Percentiles rank a stretch among this genome's conserved stretches.
Evolutionary conservation across 371 early-diverging fungal genomes (phyloP).

Genomic region (Umbelopsis sp.): DNA sequence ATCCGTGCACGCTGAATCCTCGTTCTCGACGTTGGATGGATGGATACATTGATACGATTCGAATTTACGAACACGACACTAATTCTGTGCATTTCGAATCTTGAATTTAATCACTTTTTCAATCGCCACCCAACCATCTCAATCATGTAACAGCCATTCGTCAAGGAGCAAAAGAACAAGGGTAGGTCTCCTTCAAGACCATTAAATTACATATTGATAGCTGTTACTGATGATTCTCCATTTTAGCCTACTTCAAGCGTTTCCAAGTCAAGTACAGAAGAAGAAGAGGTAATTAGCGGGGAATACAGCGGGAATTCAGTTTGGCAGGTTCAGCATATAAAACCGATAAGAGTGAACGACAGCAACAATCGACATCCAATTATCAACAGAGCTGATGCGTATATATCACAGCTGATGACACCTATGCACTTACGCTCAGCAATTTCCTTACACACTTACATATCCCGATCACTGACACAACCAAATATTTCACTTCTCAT

Average conservation of each 20-base stretch:
- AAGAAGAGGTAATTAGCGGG: slow-evolving; percentile 85
- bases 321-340: not conserved
- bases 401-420: too few species aligned
- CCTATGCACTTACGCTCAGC: too few species aligned
- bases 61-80: not conserved
- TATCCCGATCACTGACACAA: too few species aligned
- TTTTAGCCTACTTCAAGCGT: slow-evolving; percentile 87
- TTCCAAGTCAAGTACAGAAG: slow-evolving; percentile 96
- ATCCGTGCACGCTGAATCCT: too few species aligned
- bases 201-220: not conserved
- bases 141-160: slow-evolving; percentile 16
- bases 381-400: too few species aligned
- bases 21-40: not conserved
- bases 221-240: not conserved
- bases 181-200: slow-evolving; percentile 24
- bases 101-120: too few species aligned
- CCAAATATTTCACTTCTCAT: too few species aligned
- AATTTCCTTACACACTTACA: too few species aligned
- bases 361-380: not conserved
- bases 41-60: not conserved
- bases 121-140: not conserved
- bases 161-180: slow-evolving; percentile 91
- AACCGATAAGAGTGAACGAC: too few species aligned
- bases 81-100: not conserved
- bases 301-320: slow-evolving; percentile 54